Evolutionary conservation across 169 alveolate genomes (phyloP), one percentile per base, ranked within the genome.

Genomic region (Plasmodium inui): DNA sequence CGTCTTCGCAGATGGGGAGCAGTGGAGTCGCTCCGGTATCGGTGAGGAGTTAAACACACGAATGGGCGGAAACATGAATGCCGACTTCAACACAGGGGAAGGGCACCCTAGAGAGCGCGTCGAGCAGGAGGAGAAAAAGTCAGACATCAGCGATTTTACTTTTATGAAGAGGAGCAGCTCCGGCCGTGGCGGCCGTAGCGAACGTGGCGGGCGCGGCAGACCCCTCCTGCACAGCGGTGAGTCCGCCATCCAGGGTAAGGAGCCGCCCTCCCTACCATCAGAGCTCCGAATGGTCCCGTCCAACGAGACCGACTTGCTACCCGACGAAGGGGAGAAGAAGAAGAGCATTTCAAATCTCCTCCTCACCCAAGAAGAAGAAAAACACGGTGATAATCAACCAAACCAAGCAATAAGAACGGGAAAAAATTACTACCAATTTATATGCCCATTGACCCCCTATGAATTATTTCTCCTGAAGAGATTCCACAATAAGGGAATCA

Each of bases 361-460:
- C 6, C 10, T 19, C 14, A 61, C 4, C 37, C 34, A 26, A 61
- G 74, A 61, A 19, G 9, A 61, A 46, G n/a, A 3, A 12, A 46
- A 46, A 4, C 19, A 19, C 26, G 5, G 70, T 10, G 7, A 84
- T 2, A 57, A 28, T 10, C 3, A 79, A 79, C 17, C 3, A 3
- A 30, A 10, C n/a, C 12, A 79, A 19, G 85, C 26, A 50, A 90
- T 81, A 71, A 61, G 71, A n/a, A n/a, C 19, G 9, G 95, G 95
- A 3, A 90, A 81, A 26, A 30, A 34, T 32, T 80, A 32, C 26
- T 82, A 81, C 41, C 50, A 39, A 32, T 90, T 34, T 46, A 90
- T 90, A 5, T 28, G 22, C 3, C 95, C 95, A 5, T 26, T 90
- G 50, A 90, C 95, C 17, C 95, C 91, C n/a, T 90, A 90, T 71